These are phyloP conservation scores for Biscogniauxia mediterranea DNA, from an alignment of 2,329 filamentous ascomycete species.

Conservation along the genomic window DNA sequence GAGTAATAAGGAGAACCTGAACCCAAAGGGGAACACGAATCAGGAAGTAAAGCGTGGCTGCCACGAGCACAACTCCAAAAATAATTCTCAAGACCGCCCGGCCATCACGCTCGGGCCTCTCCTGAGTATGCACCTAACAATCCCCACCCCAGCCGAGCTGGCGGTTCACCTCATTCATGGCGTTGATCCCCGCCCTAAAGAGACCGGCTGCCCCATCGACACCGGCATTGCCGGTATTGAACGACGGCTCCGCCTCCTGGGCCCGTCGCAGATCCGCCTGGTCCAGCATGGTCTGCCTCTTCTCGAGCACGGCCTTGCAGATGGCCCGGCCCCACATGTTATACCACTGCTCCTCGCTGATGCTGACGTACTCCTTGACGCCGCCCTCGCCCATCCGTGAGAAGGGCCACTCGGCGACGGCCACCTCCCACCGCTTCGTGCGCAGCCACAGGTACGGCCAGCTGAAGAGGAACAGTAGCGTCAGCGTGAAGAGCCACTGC, in stretches of 20 bases:
- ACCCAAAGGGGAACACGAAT: background rate
- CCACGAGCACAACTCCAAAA: slow-evolving; percentile 6
- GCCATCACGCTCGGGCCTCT: background rate
- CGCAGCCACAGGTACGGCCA: slow-evolving; percentile 70
- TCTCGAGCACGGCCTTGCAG: slow-evolving; percentile 55
- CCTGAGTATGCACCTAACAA: slow-evolving; percentile 22
- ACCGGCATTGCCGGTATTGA: slow-evolving; percentile 37
- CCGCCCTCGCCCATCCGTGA: slow-evolving; percentile 37
- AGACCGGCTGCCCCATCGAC: slow-evolving; percentile 42
- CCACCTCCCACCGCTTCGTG: slow-evolving; percentile 66
- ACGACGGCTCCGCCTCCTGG: slow-evolving; percentile 38
- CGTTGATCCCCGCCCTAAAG: slow-evolving; percentile 48
- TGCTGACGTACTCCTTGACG: slow-evolving; percentile 48
- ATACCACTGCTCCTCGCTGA: slow-evolving; percentile 61
- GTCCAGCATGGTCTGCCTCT: slow-evolving; percentile 54
- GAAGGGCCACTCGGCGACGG: slow-evolving; percentile 60
- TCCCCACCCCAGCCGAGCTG: slow-evolving; percentile 52
- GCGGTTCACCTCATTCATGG: slow-evolving; percentile 52
- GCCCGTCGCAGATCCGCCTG: slow-evolving; percentile 53
- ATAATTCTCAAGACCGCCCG: slow-evolving; percentile 3
- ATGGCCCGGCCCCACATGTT: slow-evolving; percentile 62
- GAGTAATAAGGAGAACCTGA: background rate
- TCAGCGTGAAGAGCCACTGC: slow-evolving; percentile 62
- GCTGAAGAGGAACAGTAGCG: slow-evolving; percentile 65
- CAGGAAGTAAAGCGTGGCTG: slow-evolving; percentile 3